Base-by-base conservation (phyloP, 768 basidiomycete genomes). In the Pisolithus tinctorius region DNA sequence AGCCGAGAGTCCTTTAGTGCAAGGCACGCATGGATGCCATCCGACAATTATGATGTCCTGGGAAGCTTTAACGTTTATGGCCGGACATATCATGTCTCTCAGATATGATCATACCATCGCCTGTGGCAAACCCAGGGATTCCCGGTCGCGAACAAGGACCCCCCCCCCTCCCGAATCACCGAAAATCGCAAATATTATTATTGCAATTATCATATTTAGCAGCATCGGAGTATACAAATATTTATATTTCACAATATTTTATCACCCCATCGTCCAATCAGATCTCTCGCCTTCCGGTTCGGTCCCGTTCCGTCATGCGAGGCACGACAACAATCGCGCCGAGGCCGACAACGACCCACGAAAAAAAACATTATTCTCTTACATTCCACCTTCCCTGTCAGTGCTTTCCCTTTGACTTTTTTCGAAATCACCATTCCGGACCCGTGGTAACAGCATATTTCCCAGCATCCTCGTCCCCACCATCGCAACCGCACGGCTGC, bases 141-240 rank as follows among this genome's bases (percentile, higher is more conserved):
- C 45, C 68, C 68, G 68, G 68, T 62, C 69, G 69, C 71, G 69
- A 71, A 68, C 56, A 66, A 52, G 61, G 59, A n/a, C 17, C n/a
- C 30, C 31, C 20, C 25, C 20, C 25, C 45, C 13, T 36, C 23
- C 45, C 38, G 27, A 39, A 39, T 39, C 48, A 40, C 37, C 48
- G 31, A 34, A 31, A 47, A 47, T 34, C 31, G 20, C 13, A 26
- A 27, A 31, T 34, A 46, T 34, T 10, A 45, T 30, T n/a, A 13
- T 20, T 41, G 13, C 39, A 40, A 26, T 23, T 11, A 43, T 23
- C 23, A 23, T 23, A 27, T 43, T 6, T 26, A 13, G 3, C 13
- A 43, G 26, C 34, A 43, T 23, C 25, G 20, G n/a, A 17, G n/a
- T 41, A 17, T 41, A 14, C 23, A 41, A 41, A 17, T 23, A 41